These are phyloP conservation scores for Candida piceae DNA, from an alignment of 805 yeast genomes.

Conservation along the genomic window DNA sequence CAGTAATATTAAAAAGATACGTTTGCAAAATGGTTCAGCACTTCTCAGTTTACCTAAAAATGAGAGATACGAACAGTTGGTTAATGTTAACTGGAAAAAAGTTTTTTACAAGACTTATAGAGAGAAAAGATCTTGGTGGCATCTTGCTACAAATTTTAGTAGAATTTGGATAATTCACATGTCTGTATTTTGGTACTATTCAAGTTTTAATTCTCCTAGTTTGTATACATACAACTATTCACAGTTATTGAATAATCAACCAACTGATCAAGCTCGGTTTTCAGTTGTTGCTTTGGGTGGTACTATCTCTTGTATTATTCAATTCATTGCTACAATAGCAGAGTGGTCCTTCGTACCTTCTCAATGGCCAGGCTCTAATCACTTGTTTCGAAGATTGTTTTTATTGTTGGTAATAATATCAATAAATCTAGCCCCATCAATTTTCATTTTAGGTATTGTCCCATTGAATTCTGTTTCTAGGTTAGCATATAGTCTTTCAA, in stretches of 20 bases:
- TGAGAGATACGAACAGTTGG: constrained; percentile 30
- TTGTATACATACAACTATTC: constrained; percentile 40
- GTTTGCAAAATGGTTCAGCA: constrained; percentile 29
- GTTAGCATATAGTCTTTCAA: constrained; percentile 34
- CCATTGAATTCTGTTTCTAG: constrained; percentile 33
- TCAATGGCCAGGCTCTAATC: constrained; percentile 44
- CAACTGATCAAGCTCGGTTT: constrained; percentile 39
- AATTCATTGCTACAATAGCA: constrained; percentile 35
- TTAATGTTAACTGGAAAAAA: constrained; percentile 36
- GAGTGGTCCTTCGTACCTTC: constrained; percentile 44
- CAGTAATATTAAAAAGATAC: constrained; percentile 31
- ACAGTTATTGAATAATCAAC: constrained; percentile 38
- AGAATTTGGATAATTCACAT: constrained; percentile 51
- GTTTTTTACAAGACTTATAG: constrained; percentile 41
- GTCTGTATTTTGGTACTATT: constrained; percentile 47
- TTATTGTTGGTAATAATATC: constrained; percentile 29
- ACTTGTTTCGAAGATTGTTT: constrained; percentile 29
- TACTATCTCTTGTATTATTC: constrained; percentile 36
- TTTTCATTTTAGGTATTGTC: constrained; percentile 33
- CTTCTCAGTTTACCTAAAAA: constrained; percentile 28
- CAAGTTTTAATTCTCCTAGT: constrained; percentile 46
- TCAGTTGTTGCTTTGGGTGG: constrained; percentile 45
- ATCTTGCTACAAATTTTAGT: constrained; percentile 43
- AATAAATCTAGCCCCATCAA: constrained; percentile 36
- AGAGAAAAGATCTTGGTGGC: constrained; percentile 48